Base-by-base conservation (phyloP, 2,329 filamentous ascomycete genomes). In the Colletotrichum sp. region DNA sequence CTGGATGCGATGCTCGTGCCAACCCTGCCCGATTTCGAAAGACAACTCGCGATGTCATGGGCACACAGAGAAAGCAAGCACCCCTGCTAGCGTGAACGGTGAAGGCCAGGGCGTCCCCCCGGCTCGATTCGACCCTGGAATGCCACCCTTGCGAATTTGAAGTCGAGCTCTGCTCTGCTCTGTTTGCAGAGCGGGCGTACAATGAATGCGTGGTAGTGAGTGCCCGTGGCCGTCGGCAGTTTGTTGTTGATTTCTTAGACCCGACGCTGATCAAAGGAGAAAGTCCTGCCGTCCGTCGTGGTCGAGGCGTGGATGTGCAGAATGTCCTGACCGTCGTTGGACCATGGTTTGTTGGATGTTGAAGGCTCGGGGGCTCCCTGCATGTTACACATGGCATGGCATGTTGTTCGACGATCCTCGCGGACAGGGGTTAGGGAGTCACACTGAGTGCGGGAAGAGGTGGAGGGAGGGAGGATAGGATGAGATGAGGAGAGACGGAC, bases 21-120 rank as follows among this genome's bases (percentile, higher is more conserved):
- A 74, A 66, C 67, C 72, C 55, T 58, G 60, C 34, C 25, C 32
- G 36, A 61, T 55, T 32, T 62, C 43, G 61, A 43, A 34, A 27
- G n/a, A 69, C 66, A 32, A 25, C 65, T 69, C 55, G 66, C 55
- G 32, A 43, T 52, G 12, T 30, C 61, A 36, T 28, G 70, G 60
- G 34, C 48, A 28, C 39, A 58, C 36, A 39, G 55, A 39, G 56
- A 55, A 13, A 36, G n/a, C 22, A 16, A 10, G 8, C 39, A 8
- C 60, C 69, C 73, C 72, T 75, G 73, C 56, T 75, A 68, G 73
- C 36, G 28, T 30, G 62, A 64, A 72, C 43, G 73, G 73, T 75
- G 69, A 64, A 55, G 4, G 70, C 56, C 73, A 75, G 69, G 73
- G 62, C 7, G 18, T 22, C 12, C 27, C 73, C 68, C 73, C 56